Percentiles rank a stretch among this genome's conserved stretches.
phyloP scores from a whole-genome alignment of 495 filamentous ascomycete species.

The Astrothelium macrocarpum region DNA sequence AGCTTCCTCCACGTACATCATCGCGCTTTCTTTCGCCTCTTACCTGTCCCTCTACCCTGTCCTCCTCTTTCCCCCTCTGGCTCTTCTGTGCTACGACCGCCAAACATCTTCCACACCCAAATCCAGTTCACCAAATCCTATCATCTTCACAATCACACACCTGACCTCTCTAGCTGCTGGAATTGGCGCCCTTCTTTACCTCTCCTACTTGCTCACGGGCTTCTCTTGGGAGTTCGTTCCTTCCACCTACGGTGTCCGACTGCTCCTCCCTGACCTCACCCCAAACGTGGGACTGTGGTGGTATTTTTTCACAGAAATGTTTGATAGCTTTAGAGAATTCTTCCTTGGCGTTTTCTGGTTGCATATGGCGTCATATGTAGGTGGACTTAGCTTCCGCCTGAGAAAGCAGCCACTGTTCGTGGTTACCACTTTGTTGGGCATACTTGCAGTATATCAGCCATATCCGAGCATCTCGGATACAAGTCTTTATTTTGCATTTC shows the following conservation, averaged over 20 bases:
- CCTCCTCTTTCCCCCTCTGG: conserved; percentile 71
- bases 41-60: conserved; percentile 90
- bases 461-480: conserved; percentile 89
- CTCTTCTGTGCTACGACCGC: conserved; percentile 72
- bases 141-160: conserved; percentile 13
- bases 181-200: conserved; percentile 47
- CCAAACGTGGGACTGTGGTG: conserved; percentile 97
- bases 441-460: conserved; percentile 89
- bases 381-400: conserved; percentile 60
- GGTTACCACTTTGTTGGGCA: conserved; percentile 67
- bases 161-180: conserved; percentile 30
- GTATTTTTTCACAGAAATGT: conserved; percentile 99
- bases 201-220: conserved; percentile 68
- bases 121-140: conserved; percentile 10
- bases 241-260: conserved; percentile 84
- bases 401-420: conserved; percentile 71
- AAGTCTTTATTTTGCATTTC: conserved; percentile 67
- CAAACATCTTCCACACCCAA: conserved; percentile 12
- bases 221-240: conserved; percentile 74
- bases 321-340: conserved; percentile 93
- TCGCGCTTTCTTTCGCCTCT: conserved; percentile 74
- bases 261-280: conserved; percentile 84
- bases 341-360: conserved; percentile 98
- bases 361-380: conserved; percentile 77
- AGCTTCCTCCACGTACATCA: conserved; percentile 63